These are phyloP conservation scores for Rubia peregrina DNA, from an alignment of 305 asterid species.

Conservation along the genomic window DNA sequence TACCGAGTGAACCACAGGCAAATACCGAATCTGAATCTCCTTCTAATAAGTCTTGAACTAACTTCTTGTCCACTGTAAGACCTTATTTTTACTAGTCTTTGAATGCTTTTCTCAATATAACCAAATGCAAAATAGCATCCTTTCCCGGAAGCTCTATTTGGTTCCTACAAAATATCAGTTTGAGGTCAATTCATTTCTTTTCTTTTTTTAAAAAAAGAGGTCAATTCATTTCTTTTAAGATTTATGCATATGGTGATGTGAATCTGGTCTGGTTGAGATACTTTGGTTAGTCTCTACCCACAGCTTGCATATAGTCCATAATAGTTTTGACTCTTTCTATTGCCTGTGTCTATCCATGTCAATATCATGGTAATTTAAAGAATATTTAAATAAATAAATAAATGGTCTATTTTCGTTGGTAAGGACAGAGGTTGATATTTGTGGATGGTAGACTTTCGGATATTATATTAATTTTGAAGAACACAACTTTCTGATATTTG, in stretches of 20 bases:
- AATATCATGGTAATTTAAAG: background rate
- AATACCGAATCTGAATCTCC: constrained; percentile 8
- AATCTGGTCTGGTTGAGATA: too few relatives aligned
- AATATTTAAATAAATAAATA: background rate
- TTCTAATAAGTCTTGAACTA: constrained; percentile 9
- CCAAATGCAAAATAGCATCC: background rate
- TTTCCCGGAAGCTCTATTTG: background rate
- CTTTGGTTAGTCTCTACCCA: background rate
- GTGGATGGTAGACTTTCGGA: background rate
- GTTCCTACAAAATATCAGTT: background rate
- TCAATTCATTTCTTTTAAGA: too few relatives aligned
- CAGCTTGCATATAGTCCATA: background rate
- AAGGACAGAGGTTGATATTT: background rate
- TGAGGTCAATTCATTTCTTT: too few relatives aligned
- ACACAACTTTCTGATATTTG: background rate
- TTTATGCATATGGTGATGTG: too few relatives aligned
- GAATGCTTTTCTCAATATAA: constrained; percentile 2
- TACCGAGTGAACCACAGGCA: constrained; percentile 4
- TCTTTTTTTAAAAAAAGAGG: too few relatives aligned
- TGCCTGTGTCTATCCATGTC: background rate
- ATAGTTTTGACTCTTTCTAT: background rate
- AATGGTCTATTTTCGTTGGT: background rate
- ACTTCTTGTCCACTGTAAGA: background rate
- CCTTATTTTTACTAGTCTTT: background rate
- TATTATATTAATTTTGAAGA: background rate